Percentiles rank a stretch among this genome's conserved stretches.
Evolutionary conservation across 768 basidiomycete species (phyloP).

Genomic region (Gelatoporia subvermispora): DNA sequence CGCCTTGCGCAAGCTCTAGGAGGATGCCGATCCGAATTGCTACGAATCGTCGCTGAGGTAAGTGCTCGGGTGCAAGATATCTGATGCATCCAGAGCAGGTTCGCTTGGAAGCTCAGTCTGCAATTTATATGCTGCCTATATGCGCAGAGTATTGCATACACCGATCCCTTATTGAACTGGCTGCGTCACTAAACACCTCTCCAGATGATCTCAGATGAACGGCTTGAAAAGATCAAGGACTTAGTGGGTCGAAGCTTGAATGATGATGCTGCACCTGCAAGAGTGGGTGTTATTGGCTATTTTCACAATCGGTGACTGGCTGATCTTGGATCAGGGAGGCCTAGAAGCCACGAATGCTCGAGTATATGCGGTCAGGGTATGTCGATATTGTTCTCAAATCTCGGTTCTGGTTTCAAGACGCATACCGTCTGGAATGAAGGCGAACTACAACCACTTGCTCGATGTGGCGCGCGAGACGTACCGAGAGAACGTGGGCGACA

Average conservation of each 20-base stretch:
- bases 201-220: slow-evolving; percentile 73
- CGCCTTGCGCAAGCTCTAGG: slow-evolving; percentile 56
- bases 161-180: too few relatives aligned
- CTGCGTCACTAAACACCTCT: too few relatives aligned
- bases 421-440: too few relatives aligned
- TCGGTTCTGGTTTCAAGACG: too few relatives aligned
- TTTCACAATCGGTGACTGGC: not conserved
- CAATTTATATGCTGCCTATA: too few relatives aligned
- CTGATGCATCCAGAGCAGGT: too few relatives aligned
- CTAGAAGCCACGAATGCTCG: slow-evolving; percentile 71
- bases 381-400: not conserved
- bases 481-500: slow-evolving; percentile 89
- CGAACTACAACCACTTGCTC: slow-evolving; percentile 76
- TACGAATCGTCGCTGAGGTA: slow-evolving; percentile 61
- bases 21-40: slow-evolving; percentile 52
- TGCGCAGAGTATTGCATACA: too few relatives aligned
- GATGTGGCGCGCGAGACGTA: slow-evolving; percentile 95
- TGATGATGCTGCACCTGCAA: slow-evolving; percentile 57
- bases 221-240: slow-evolving; percentile 57
- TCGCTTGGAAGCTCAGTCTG: too few relatives aligned
- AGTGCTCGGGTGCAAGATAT: slow-evolving; percentile 6
- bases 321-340: slow-evolving; percentile 46
- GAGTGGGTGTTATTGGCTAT: slow-evolving; percentile 37
- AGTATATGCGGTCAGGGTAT: slow-evolving; percentile 83
- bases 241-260: slow-evolving; percentile 65